phyloP scores from a whole-genome alignment of 108 stramenopile species.

The Chaetoceros muelleri region DNA sequence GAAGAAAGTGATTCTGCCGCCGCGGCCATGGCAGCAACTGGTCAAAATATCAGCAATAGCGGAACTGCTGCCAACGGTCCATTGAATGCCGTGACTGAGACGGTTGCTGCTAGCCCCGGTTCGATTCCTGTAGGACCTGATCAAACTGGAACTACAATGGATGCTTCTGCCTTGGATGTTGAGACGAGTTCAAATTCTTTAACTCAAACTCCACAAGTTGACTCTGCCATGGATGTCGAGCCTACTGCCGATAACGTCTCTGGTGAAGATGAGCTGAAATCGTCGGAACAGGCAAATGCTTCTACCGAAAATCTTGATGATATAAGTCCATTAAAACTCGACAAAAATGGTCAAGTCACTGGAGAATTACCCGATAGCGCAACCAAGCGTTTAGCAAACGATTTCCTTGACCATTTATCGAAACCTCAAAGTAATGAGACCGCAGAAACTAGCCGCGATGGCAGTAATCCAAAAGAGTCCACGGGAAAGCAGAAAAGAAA shows the following conservation, averaged over 20 bases:
- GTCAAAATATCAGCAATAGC: slow-evolving; percentile 5
- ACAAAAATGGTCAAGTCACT: background rate
- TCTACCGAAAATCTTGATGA: background rate
- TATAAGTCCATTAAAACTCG: background rate
- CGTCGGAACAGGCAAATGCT: no score
- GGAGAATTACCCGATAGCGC: no score
- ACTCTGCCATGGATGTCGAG: no score
- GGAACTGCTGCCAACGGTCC: slow-evolving; percentile 10
- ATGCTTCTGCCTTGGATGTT: no score
- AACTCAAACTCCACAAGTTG: no score
- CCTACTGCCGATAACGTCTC: no score
- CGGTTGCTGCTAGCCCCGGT: background rate
- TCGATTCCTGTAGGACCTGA: no score
- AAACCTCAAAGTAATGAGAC: background rate
- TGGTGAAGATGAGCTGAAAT: no score
- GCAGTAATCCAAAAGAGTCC: background rate
- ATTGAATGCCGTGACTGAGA: background rate
- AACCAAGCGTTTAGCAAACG: background rate
- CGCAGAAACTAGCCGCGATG: background rate
- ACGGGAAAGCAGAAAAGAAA: slow-evolving; percentile 2
- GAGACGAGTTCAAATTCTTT: no score
- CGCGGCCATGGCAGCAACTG: slow-evolving; percentile 3
- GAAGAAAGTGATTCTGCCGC: slow-evolving; percentile 1
- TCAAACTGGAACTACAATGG: no score
- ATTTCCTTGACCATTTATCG: background rate